Percentiles rank a stretch among this genome's conserved stretches.
These are phyloP conservation scores for Ulvella scutata DNA, from an alignment of 139 green algal species.

Conservation along the genomic window DNA sequence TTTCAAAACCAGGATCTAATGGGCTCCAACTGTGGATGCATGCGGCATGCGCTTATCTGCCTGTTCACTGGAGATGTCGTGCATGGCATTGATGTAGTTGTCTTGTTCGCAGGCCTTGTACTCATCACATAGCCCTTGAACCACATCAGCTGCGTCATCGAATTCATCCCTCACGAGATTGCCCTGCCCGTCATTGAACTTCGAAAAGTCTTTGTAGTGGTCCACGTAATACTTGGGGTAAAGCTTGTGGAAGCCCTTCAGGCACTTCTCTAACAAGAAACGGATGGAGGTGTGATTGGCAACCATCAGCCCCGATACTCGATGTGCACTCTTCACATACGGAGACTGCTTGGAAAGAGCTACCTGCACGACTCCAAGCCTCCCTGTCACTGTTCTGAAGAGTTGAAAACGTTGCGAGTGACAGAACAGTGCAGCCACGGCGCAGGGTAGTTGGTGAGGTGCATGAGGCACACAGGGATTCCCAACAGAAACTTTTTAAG, in stretches of 20 bases:
- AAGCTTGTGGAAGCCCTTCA: conserved; percentile 93
- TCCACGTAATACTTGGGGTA: conserved; percentile 64
- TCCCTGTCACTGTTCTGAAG: background rate
- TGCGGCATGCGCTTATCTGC: background rate
- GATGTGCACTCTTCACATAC: conserved; percentile 70
- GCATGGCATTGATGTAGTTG: conserved; percentile 56
- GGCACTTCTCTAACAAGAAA: conserved; percentile 69
- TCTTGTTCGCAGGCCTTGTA: conserved; percentile 73
- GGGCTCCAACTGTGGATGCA: no score
- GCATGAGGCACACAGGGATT: no score
- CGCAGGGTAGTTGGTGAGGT: no score
- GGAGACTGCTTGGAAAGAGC: conserved; percentile 85
- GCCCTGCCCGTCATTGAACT: conserved; percentile 27
- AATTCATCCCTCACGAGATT: conserved; percentile 65
- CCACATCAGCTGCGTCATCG: conserved; percentile 73
- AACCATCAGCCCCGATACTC: conserved; percentile 92
- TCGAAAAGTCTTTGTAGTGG: conserved; percentile 54
- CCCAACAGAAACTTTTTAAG: no score
- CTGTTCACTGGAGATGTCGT: background rate
- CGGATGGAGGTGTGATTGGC: conserved; percentile 96
- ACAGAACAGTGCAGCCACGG: no score
- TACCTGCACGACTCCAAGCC: conserved; percentile 39
- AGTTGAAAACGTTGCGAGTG: no score
- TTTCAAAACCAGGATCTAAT: no score
- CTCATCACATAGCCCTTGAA: conserved; percentile 54